Conservation (phyloP, 2,329 filamentous ascomycete species). For the Parastagonospora avenae region DNA sequence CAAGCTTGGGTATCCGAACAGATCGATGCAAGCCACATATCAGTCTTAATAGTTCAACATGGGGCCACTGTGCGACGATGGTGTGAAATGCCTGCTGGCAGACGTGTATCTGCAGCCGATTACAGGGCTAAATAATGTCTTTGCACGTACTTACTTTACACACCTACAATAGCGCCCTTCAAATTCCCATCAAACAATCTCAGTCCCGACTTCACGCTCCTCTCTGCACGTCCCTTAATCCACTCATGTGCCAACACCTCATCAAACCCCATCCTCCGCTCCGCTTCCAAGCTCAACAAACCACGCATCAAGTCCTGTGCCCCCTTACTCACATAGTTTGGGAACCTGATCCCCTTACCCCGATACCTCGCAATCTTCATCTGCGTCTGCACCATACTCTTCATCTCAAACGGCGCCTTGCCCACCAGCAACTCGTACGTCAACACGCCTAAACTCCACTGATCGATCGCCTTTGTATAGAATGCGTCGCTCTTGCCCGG, state of each 20-base stretch:
- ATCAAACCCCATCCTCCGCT: conserved; percentile 84
- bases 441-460: conserved; percentile 92
- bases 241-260: conserved; percentile 86
- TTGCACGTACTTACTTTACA: no score
- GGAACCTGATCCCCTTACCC: conserved; percentile 83
- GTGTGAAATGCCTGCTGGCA: no score
- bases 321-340: conserved; percentile 82
- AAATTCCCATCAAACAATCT: conserved; percentile 4
- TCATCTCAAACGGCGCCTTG: conserved; percentile 92
- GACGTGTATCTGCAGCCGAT: no score
- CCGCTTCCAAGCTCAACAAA: conserved; percentile 67
- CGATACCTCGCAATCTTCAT: conserved; percentile 71
- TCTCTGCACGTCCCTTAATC: conserved; percentile 69
- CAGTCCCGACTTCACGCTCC: conserved; percentile 1
- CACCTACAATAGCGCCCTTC: neutral
- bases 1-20: no score
- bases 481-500: conserved; percentile 72
- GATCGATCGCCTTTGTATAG: conserved; percentile 89
- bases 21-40: no score
- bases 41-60: no score
- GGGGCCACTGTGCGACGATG: no score
- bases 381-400: conserved; percentile 79
- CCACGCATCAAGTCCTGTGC: conserved; percentile 76
- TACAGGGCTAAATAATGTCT: no score
- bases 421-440: conserved; percentile 93